Percentiles rank a stretch among this genome's conserved stretches.
Conservation (phyloP, 169 alveolate genomes). For the Plasmodium yoelii region DNA sequence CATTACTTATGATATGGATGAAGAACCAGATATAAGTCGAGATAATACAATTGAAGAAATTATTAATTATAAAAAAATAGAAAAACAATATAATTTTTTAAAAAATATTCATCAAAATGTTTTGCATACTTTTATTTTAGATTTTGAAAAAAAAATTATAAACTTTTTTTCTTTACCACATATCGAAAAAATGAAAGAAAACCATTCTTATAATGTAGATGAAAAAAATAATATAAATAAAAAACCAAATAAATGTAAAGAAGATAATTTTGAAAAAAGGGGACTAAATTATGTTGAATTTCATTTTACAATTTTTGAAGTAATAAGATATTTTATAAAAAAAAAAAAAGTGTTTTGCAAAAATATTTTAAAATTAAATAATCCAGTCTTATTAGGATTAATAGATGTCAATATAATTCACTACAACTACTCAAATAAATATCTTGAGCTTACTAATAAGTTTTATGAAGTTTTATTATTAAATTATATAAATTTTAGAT, state of each 20-base stretch:
- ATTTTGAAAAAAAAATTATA: slow-evolving; percentile 29
- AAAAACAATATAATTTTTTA: slow-evolving; percentile 36
- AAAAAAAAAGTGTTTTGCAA: slow-evolving; percentile 55
- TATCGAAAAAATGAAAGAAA: slow-evolving; percentile 25
- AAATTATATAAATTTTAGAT: slow-evolving; percentile 45
- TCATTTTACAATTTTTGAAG: slow-evolving; percentile 58
- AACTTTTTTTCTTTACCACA: slow-evolving; percentile 31
- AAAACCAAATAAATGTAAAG: background rate
- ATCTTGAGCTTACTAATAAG: slow-evolving; percentile 34
- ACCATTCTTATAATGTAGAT: background rate
- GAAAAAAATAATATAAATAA: background rate
- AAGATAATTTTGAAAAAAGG: background rate
- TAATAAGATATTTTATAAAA: slow-evolving; percentile 44
- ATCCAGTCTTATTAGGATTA: slow-evolving; percentile 46
- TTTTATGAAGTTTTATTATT: slow-evolving; percentile 32
- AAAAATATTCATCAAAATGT: slow-evolving; percentile 47
- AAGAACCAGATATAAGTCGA: slow-evolving; percentile 8
- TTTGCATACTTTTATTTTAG: slow-evolving; percentile 35
- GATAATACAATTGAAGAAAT: slow-evolving; percentile 41
- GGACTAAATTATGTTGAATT: slow-evolving; percentile 31
- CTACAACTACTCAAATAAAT: slow-evolving; percentile 32
- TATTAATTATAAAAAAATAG: slow-evolving; percentile 15
- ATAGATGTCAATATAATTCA: slow-evolving; percentile 66
- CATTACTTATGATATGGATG: slow-evolving; percentile 64
- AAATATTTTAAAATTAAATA: slow-evolving; percentile 39